Base-by-base conservation (phyloP, 257 asterid species). In the Plectranthus barbatus region DNA sequence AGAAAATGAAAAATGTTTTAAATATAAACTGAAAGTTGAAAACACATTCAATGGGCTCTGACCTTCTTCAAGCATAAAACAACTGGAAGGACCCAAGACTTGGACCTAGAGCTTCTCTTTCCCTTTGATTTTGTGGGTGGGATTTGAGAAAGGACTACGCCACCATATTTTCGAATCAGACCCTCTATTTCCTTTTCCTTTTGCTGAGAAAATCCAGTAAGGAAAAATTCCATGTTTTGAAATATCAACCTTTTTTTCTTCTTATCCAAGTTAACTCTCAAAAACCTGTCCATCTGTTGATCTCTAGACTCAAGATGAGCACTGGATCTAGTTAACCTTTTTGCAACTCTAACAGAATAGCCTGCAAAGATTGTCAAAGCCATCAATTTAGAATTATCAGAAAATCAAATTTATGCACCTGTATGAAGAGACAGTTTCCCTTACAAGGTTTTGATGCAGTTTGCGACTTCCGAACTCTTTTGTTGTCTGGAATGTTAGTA, bases 51-150 rank as follows among this genome's bases (percentile, higher is more conserved):
- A 62, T 46, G 26, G 72, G 55, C 37, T 72, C 86, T 26, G 39
- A 85, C 92, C 92, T 83, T 88, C 81, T 83, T 86, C 76, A 80
- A 67, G 64, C 92, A 80, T 62, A 86, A 58, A 77, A 88, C 75
- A 37, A 88, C 41, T 15, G 94, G 95, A 71, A 82, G 83, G 52
- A 59, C 71, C 71, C 72, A 80, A 56, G 78, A 20, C 67, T 72
- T 70, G 55, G 71, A 29, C 73, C 69, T 68, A 68, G 74, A 75
- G 50, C 75, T 70, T 70, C 78, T 79, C 76, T 77, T 86, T 79
- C 76, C 78, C 72, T 76, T 73, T 13, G 63, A 73, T 70, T 62
- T 77, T 70, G 68, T 60, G 46, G 75, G 55, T 17, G 96, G 96
- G 41, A 82, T 73, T 72, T 86, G 88, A 57, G 93, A 68, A 60